phyloP scores from a whole-genome alignment of 306 rosid genomes.

The Pachyrhizus erosus region DNA sequence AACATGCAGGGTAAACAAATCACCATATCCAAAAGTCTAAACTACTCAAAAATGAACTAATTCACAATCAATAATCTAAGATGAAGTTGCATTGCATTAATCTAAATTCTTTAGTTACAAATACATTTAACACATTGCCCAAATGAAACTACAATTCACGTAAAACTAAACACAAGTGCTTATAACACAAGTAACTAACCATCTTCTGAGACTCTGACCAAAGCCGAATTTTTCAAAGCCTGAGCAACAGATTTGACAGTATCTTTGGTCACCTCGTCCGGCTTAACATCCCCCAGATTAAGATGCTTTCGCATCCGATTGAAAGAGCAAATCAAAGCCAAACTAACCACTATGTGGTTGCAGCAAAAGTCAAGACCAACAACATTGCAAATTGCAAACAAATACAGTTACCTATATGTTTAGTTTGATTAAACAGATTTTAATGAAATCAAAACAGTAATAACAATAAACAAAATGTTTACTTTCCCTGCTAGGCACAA shows the following conservation, averaged over 20 bases:
- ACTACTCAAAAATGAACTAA: background rate
- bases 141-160: background rate
- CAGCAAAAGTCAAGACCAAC: constrained; percentile 61
- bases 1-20: background rate
- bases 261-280: constrained; percentile 57
- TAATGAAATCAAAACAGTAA: background rate
- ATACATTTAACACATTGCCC: background rate
- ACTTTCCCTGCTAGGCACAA: background rate
- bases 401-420: background rate
- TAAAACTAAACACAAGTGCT: background rate
- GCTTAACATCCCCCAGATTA: constrained; percentile 63
- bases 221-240: constrained; percentile 61
- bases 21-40: background rate
- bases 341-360: constrained; percentile 65
- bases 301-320: constrained; percentile 83
- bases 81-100: background rate
- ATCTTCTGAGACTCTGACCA: constrained; percentile 79
- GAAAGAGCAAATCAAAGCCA: constrained; percentile 87
- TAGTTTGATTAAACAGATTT: background rate
- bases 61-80: background rate
- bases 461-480: background rate
- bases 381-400: background rate
- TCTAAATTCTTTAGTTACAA: background rate
- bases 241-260: constrained; percentile 79
- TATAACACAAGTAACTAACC: constrained; percentile 52